Conservation (phyloP, 257 asterid species). For the Solanum etuberosum region DNA sequence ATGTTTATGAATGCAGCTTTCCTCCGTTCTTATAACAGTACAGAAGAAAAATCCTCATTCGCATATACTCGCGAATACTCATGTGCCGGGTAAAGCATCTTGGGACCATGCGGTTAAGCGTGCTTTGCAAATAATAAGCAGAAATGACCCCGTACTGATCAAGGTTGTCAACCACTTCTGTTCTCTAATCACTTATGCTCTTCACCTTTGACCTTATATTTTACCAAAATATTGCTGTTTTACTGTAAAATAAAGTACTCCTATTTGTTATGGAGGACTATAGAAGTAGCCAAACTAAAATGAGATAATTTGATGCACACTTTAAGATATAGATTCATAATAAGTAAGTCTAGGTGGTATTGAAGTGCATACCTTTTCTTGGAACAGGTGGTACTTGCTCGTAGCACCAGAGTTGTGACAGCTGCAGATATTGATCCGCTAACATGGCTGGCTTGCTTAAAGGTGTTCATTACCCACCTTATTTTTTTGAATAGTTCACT, state of each 20-base stretch:
- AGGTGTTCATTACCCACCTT: slow-evolving; percentile 33
- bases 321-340: not conserved
- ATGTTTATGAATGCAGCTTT: slow-evolving; percentile 36
- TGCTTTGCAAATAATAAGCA: slow-evolving; percentile 62
- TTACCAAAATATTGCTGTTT: not conserved
- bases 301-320: not conserved
- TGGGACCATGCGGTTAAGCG: slow-evolving; percentile 68
- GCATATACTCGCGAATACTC: slow-evolving; percentile 38
- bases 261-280: not conserved
- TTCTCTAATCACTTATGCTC: not conserved
- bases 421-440: slow-evolving; percentile 65
- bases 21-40: slow-evolving; percentile 30
- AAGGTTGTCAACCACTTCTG: slow-evolving; percentile 37
- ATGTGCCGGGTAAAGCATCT: slow-evolving; percentile 53
- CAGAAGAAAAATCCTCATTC: slow-evolving; percentile 27
- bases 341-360: not conserved
- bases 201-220: not conserved
- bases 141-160: slow-evolving; percentile 41
- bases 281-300: not conserved
- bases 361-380: not conserved
- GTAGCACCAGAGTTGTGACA: slow-evolving; percentile 79
- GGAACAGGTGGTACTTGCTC: slow-evolving; percentile 87
- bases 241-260: not conserved
- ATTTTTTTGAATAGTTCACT: not conserved
- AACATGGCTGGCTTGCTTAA: slow-evolving; percentile 62